A percentile compares a stretch with the other conserved stretches of the same genome.
Evolutionary conservation across 257 asterid genomes (phyloP).

Genomic region (Leonotis leonurus): DNA sequence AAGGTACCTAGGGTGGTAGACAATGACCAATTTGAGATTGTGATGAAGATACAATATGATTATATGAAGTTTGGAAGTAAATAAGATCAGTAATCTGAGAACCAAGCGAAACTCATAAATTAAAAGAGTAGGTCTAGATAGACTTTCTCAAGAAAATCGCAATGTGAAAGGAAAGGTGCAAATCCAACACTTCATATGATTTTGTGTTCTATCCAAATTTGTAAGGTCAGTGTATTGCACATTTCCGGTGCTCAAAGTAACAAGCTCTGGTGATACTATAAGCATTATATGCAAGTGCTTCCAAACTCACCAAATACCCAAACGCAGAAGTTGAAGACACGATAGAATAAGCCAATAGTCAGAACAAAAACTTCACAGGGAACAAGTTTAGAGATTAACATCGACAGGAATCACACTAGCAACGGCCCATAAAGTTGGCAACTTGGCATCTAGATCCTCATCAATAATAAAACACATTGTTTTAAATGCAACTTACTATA

Average conservation of each 20-base stretch:
- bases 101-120: neutral
- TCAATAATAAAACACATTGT: neutral
- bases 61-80: neutral
- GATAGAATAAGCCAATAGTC: neutral
- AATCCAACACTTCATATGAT: neutral
- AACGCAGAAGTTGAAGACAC: neutral
- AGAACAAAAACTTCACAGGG: neutral
- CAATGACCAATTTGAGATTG: neutral
- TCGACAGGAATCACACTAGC: neutral
- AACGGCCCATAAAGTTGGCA: conserved; percentile 2
- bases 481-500: neutral
- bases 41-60: neutral
- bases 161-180: neutral
- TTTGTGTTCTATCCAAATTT: neutral
- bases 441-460: conserved; percentile 8
- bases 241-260: neutral
- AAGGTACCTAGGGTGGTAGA: conserved; percentile 27
- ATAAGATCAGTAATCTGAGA: neutral
- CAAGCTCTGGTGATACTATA: neutral
- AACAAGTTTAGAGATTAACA: neutral
- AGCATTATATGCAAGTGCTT: conserved; percentile 2
- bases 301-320: neutral
- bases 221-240: neutral
- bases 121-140: neutral
- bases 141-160: neutral